Conservation (phyloP, 176 grass and related monocot species). For the Echinochloa phyllopogon region DNA sequence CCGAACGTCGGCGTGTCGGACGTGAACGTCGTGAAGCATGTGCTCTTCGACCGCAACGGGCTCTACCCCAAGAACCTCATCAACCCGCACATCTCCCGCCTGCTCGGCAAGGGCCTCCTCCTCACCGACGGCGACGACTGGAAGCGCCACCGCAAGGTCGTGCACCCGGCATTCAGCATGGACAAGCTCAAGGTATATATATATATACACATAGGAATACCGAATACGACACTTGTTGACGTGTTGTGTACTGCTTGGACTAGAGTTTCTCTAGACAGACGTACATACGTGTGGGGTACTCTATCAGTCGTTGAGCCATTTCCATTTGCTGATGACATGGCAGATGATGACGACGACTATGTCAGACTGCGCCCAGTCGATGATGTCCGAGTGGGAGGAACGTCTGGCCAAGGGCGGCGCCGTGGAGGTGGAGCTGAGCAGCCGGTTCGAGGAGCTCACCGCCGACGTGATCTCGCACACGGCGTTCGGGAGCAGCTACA, state of each 20-base stretch:
- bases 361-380: constrained; percentile 41
- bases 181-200: constrained; percentile 84
- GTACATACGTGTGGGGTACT: no score
- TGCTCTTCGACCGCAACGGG: constrained; percentile 41
- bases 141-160: constrained; percentile 63
- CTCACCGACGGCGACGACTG: constrained; percentile 60
- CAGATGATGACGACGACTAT: constrained; percentile 69
- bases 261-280: no score
- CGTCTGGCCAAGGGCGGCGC: neutral
- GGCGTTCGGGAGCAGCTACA: constrained; percentile 68
- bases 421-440: constrained; percentile 51
- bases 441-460: constrained; percentile 58
- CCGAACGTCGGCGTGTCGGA: constrained; percentile 53
- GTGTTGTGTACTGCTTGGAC: no score
- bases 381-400: constrained; percentile 56
- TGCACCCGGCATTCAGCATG: constrained; percentile 62
- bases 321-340: neutral
- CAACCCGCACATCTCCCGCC: constrained; percentile 24
- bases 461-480: constrained; percentile 68
- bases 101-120: constrained; percentile 64
- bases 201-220: no score
- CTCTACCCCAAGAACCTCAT: constrained; percentile 45
- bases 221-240: no score
- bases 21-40: constrained; percentile 46
- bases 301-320: neutral